Conservation (phyloP, 2,329 filamentous ascomycete species). For the Aspergillus sojae region DNA sequence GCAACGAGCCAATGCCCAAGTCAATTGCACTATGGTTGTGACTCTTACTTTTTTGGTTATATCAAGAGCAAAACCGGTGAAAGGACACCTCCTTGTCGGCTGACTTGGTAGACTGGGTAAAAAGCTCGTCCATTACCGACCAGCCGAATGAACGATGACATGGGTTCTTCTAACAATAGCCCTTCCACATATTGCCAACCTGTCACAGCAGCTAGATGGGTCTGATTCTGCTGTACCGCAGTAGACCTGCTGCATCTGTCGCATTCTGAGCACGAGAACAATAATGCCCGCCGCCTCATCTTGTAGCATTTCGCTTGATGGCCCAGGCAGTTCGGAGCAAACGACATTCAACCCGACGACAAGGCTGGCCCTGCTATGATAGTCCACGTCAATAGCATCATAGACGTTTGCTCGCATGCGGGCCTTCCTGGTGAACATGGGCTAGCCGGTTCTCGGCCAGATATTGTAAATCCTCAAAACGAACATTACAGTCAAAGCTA, state of each 20-base stretch:
- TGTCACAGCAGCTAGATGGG: not conserved
- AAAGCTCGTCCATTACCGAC: not conserved
- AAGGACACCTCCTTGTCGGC: not conserved
- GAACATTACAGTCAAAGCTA: not conserved
- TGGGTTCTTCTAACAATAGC: not conserved
- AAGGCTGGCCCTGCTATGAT: not conserved
- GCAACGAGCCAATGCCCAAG: not conserved
- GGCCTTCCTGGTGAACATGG: not conserved
- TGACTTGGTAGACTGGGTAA: not conserved
- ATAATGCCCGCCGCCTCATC: not conserved
- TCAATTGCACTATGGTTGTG: too few relatives aligned
- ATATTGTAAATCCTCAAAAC: not conserved
- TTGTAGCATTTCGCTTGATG: not conserved
- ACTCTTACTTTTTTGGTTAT: not conserved
- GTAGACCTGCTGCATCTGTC: not conserved
- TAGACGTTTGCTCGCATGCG: not conserved
- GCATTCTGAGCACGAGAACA: not conserved
- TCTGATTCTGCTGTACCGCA: slow-evolving; percentile 8
- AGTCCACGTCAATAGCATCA: not conserved
- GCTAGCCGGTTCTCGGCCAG: not conserved
- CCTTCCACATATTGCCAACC: slow-evolving; percentile 6
- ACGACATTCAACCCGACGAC: not conserved
- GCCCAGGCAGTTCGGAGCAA: not conserved
- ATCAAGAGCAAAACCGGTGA: not conserved
- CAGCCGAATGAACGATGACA: not conserved